Evolutionary conservation across 345 rosid species (phyloP).

Genomic region (Firmiana major): DNA sequence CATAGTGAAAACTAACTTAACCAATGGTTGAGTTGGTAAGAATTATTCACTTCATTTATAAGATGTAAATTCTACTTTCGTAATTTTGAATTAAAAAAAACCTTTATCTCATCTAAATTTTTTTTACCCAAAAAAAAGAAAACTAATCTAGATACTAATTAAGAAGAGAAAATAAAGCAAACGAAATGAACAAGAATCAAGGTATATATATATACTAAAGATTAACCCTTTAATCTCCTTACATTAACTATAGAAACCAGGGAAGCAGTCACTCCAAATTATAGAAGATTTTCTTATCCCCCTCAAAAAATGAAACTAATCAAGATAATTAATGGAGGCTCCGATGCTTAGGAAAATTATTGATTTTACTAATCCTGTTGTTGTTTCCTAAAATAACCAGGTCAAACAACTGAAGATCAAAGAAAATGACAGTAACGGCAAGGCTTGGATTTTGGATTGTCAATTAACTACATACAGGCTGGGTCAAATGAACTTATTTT

Average conservation of each 20-base stretch:
- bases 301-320: neutral
- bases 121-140: no score
- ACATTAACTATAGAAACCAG: neutral
- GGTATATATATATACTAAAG: neutral
- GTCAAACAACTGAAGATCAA: conserved; percentile 12
- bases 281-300: neutral
- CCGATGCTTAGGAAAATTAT: neutral
- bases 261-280: neutral
- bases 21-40: no score
- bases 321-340: neutral
- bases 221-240: neutral
- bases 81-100: no score
- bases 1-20: no score
- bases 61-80: no score
- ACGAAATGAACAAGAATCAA: neutral
- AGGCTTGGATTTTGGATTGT: conserved; percentile 13
- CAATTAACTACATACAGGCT: neutral
- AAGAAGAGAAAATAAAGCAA: neutral
- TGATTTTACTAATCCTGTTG: neutral
- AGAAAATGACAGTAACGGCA: neutral
- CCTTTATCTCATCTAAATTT: no score
- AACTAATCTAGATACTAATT: neutral
- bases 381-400: neutral
- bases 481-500: conserved; percentile 12
- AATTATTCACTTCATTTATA: no score